These are phyloP conservation scores for Cystofilobasidium ferigula DNA, from an alignment of 768 basidiomycete genomes.

Conservation along the genomic window DNA sequence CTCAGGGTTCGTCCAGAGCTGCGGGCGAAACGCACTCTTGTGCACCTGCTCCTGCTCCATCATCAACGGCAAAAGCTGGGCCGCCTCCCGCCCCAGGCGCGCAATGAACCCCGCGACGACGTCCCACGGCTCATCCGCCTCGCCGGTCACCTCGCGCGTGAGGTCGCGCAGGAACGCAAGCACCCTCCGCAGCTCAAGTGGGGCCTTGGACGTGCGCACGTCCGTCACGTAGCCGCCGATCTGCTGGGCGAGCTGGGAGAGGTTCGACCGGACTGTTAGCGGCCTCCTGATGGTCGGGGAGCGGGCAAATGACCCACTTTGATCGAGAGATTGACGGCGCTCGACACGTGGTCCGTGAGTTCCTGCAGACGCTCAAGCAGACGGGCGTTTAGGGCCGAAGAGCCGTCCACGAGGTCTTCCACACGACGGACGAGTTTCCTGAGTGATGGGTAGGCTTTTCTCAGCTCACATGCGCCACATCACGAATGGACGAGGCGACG, in stretches of 20 bases:
- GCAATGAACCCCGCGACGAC: conserved; percentile 58
- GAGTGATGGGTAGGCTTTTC: not conserved
- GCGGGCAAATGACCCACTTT: conserved; percentile 46
- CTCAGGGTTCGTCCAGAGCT: conserved; percentile 47
- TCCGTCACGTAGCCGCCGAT: conserved; percentile 78
- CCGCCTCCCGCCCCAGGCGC: conserved; percentile 60
- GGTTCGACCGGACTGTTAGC: conserved; percentile 24
- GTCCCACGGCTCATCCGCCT: conserved; percentile 63
- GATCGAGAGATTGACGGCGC: conserved; percentile 82
- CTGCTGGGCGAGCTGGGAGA: conserved; percentile 66
- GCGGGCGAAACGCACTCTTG: conserved; percentile 50
- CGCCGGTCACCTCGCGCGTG: conserved; percentile 55
- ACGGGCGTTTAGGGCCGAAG: conserved; percentile 52
- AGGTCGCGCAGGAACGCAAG: conserved; percentile 62
- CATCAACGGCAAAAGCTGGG: conserved; percentile 51
- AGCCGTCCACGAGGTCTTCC: conserved; percentile 64
- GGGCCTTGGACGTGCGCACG: conserved; percentile 59
- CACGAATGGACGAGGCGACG: conserved; percentile 28
- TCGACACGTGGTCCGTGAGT: conserved; percentile 46
- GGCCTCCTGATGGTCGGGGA: not conserved
- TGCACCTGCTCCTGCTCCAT: conserved; percentile 65
- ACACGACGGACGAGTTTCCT: conserved; percentile 82
- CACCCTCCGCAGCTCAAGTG: conserved; percentile 65
- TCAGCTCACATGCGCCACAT: no score
- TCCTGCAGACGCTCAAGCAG: conserved; percentile 31